A percentile compares a stretch with the other conserved stretches of the same genome.
phyloP scores from a whole-genome alignment of 306 rosid species.

The Acmispon strigosus region DNA sequence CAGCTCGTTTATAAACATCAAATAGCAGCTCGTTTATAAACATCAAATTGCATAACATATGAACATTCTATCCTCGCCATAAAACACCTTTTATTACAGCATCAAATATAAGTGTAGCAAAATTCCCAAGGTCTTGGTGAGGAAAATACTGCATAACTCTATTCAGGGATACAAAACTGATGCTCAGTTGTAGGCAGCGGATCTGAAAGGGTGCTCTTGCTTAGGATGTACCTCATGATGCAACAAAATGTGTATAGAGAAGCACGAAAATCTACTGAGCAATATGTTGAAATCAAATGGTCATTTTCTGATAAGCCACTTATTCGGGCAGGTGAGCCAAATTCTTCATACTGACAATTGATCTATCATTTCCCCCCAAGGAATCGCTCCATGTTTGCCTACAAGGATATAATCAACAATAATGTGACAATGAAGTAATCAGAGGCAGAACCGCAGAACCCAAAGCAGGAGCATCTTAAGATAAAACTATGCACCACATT shows the following conservation, averaged over 20 bases:
- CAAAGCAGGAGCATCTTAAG: not conserved
- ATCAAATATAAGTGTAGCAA: constrained; percentile 1
- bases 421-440: not conserved
- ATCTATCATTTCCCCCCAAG: not conserved
- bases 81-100: not conserved
- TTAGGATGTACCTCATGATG: not conserved
- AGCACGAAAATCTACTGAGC: not conserved
- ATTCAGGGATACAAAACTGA: not conserved
- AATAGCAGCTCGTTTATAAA: not conserved
- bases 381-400: constrained; percentile 3
- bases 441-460: constrained; percentile 4
- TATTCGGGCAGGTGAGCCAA: not conserved
- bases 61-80: not conserved
- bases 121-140: not conserved
- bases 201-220: not conserved
- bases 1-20: not conserved
- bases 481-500: not conserved
- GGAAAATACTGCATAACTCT: not conserved
- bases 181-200: not conserved
- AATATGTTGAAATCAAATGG: not conserved
- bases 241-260: not conserved
- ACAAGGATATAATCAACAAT: not conserved
- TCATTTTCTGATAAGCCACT: not conserved
- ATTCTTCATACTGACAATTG: constrained; percentile 7
- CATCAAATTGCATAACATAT: not conserved